These are phyloP conservation scores for Xylaria castorea DNA, from an alignment of 495 filamentous ascomycete species.

Conservation along the genomic window DNA sequence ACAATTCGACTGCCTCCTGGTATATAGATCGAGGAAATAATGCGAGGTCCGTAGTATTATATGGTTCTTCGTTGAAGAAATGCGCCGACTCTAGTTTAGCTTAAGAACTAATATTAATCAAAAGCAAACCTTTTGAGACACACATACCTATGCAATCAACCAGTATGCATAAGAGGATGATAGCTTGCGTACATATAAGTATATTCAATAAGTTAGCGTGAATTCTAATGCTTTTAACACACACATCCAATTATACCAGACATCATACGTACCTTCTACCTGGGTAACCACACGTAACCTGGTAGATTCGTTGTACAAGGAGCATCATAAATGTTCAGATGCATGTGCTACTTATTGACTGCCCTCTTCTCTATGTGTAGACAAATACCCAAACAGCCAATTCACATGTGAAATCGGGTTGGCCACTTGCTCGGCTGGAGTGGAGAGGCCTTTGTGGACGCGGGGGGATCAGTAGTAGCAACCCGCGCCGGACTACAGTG, in stretches of 20 bases:
- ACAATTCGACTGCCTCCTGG: not conserved
- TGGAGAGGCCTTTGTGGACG: conserved; percentile 5
- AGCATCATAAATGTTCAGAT: not conserved
- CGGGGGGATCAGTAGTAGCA: not conserved
- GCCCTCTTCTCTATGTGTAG: not conserved
- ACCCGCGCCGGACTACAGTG: not conserved
- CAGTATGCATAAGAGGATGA: conserved; percentile 1
- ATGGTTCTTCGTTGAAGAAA: not conserved
- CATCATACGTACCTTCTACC: too few relatives aligned
- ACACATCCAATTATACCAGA: too few relatives aligned
- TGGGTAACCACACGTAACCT: too few relatives aligned
- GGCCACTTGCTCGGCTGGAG: not conserved
- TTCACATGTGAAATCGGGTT: conserved; percentile 24
- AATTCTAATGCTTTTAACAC: not conserved
- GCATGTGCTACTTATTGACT: not conserved
- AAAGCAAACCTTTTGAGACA: conserved; percentile 17
- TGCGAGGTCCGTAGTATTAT: not conserved
- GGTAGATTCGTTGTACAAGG: not conserved
- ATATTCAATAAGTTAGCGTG: not conserved
- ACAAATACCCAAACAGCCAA: not conserved
- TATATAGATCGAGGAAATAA: not conserved
- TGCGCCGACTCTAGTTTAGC: conserved; percentile 18
- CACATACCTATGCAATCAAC: not conserved
- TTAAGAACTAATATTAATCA: conserved; percentile 12
- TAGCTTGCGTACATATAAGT: not conserved